These are phyloP conservation scores for Aspergillus nanangensis DNA, from an alignment of 495 filamentous ascomycete genomes.

Conservation along the genomic window DNA sequence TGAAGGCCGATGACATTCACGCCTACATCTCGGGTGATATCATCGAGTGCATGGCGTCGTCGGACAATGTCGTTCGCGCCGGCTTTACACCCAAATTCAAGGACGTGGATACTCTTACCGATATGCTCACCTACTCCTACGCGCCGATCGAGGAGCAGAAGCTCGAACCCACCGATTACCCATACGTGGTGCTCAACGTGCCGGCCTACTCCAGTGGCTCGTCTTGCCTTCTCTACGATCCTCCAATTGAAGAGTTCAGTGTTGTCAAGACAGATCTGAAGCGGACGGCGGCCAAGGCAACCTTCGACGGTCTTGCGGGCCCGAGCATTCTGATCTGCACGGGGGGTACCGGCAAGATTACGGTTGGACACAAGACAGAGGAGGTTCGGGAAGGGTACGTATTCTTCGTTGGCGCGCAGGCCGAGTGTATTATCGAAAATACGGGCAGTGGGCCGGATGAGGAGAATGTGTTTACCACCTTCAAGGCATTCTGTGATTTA, in stretches of 20 bases:
- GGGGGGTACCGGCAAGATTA: slow-evolving; percentile 71
- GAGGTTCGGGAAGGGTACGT: slow-evolving; percentile 76
- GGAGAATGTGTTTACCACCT: slow-evolving; percentile 72
- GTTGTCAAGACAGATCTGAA: slow-evolving; percentile 79
- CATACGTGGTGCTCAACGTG: slow-evolving; percentile 74
- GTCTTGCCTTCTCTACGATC: slow-evolving; percentile 73
- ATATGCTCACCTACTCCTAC: slow-evolving; percentile 91
- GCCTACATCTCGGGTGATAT: slow-evolving; percentile 96
- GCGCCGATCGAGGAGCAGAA: slow-evolving; percentile 93
- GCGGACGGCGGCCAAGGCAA: slow-evolving; percentile 68
- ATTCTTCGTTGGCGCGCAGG: slow-evolving; percentile 89
- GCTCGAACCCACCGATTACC: slow-evolving; percentile 78
- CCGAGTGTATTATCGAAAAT: slow-evolving; percentile 75
- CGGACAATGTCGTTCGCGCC: slow-evolving; percentile 95
- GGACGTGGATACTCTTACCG: slow-evolving; percentile 85
- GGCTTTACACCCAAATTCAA: slow-evolving; percentile 99
- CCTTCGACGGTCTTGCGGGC: slow-evolving; percentile 79
- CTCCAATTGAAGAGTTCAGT: slow-evolving; percentile 94
- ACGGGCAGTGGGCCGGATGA: slow-evolving; percentile 37
- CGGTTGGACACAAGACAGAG: slow-evolving; percentile 71
- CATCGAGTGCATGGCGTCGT: slow-evolving; percentile 97
- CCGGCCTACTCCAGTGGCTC: slow-evolving; percentile 72
- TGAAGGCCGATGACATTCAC: slow-evolving; percentile 94
- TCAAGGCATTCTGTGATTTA: slow-evolving; percentile 94
- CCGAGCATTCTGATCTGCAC: slow-evolving; percentile 94